Conservation (phyloP, 257 asterid species). For the Solanum boliviense region DNA sequence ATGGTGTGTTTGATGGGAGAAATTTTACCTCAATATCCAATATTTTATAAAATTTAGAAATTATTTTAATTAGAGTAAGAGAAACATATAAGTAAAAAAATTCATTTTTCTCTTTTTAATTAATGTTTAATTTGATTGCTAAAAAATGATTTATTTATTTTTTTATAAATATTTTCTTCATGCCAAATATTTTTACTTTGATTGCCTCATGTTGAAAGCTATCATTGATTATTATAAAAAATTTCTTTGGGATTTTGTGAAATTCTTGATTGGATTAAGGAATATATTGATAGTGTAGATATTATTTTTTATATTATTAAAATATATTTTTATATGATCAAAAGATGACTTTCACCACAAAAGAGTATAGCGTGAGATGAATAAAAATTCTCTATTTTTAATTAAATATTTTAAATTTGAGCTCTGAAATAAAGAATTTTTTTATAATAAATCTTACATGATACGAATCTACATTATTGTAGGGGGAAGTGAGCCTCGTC, state of each 20-base stretch:
- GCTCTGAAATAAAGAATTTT: rapidly evolving
- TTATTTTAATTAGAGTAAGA: background rate
- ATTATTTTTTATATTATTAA: background rate
- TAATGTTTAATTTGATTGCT: too few relatives aligned
- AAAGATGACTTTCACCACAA: background rate
- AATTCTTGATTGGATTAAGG: background rate
- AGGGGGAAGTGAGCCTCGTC: constrained; percentile 95
- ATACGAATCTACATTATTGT: too few relatives aligned
- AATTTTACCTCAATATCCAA: background rate
- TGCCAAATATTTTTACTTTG: background rate
- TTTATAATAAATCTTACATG: too few relatives aligned
- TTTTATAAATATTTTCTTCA: background rate
- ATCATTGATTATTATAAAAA: background rate
- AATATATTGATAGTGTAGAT: too few relatives aligned
- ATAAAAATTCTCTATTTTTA: background rate
- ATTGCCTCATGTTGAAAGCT: background rate
- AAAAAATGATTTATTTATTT: too few relatives aligned
- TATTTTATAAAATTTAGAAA: too few relatives aligned
- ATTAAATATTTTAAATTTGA: rapidly evolving
- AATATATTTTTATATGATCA: background rate
- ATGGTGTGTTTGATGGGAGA: background rate
- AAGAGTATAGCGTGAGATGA: background rate
- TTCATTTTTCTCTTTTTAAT: too few relatives aligned
- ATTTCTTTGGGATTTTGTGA: background rate
- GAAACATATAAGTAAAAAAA: background rate